These are phyloP conservation scores for Xylariaceae sp. DNA, from an alignment of 2,329 filamentous ascomycete genomes.

Conservation along the genomic window DNA sequence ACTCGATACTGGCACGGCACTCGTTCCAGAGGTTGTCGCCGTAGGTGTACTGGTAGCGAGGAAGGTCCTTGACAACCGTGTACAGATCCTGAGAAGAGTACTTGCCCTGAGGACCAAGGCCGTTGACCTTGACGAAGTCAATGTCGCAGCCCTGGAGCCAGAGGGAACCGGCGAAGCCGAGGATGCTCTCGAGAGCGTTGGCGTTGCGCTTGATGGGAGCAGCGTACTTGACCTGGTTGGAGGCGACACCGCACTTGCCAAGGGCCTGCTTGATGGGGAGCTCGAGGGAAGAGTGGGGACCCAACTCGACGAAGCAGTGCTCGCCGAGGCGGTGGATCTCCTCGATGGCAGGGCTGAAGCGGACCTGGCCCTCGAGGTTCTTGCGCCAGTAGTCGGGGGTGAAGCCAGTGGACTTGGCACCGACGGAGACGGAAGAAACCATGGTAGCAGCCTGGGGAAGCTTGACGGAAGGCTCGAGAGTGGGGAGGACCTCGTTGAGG, in stretches of 20 bases:
- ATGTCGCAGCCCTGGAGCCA: conserved; percentile 11
- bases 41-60: conserved; percentile 15
- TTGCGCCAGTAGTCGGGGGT: conserved; percentile 15
- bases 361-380: conserved; percentile 16
- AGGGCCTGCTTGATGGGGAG: conserved; percentile 31
- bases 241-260: conserved; percentile 5
- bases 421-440: conserved; percentile 16
- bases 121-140: conserved; percentile 10
- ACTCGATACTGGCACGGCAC: conserved; percentile 8
- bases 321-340: neutral
- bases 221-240: conserved; percentile 4
- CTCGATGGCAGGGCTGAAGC: conserved; percentile 7
- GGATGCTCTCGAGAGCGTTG: neutral
- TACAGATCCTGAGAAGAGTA: conserved; percentile 17
- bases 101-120: neutral
- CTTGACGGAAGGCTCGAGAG: neutral
- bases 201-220: conserved; percentile 1
- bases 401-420: neutral
- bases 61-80: conserved; percentile 32
- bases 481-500: neutral
- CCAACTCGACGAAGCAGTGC: conserved; percentile 15
- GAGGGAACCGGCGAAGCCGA: conserved; percentile 4
- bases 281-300: conserved; percentile 32
- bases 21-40: conserved; percentile 9
- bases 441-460: conserved; percentile 4